Evolutionary conservation across 305 asterid species (phyloP).

Genomic region (Plantago coronopus): DNA sequence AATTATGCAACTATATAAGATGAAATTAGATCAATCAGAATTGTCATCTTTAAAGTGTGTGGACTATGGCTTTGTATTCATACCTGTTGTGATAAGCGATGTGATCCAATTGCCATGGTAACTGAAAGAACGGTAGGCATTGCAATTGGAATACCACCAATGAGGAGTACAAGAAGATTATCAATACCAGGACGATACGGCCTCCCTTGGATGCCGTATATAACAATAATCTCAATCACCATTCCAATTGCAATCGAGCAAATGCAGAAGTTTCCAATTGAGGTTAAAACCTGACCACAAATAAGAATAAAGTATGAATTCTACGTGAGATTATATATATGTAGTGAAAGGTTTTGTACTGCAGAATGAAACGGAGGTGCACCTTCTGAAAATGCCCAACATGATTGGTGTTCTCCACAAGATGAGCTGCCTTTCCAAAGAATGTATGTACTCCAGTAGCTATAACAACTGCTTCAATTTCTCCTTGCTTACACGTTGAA

Average conservation of each 20-base stretch:
- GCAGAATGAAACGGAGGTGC: constrained; percentile 11
- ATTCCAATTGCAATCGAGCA: constrained; percentile 60
- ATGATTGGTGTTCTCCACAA: constrained; percentile 55
- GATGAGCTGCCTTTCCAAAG: constrained; percentile 69
- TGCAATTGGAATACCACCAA: constrained; percentile 64
- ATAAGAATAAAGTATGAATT: neutral
- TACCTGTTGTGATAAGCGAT: constrained; percentile 61
- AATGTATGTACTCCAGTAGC: constrained; percentile 64
- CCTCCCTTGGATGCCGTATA: constrained; percentile 40
- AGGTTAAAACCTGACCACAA: constrained; percentile 46
- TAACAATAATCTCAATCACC: constrained; percentile 45
- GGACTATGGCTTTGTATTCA: neutral
- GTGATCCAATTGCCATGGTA: constrained; percentile 65
- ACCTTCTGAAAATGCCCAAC: constrained; percentile 66
- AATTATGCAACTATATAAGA: neutral
- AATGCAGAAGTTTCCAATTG: constrained; percentile 66
- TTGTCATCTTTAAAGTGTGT: neutral
- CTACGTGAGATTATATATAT: too few species aligned
- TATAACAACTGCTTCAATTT: constrained; percentile 53
- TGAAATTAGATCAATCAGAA: neutral
- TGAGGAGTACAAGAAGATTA: constrained; percentile 56
- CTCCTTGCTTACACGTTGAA: constrained; percentile 65
- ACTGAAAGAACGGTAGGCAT: constrained; percentile 72
- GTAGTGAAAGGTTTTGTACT: neutral
- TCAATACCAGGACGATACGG: constrained; percentile 36